Conservation (phyloP, 1,284 basidiomycete genomes). For the Neolentinus lepideus region DNA sequence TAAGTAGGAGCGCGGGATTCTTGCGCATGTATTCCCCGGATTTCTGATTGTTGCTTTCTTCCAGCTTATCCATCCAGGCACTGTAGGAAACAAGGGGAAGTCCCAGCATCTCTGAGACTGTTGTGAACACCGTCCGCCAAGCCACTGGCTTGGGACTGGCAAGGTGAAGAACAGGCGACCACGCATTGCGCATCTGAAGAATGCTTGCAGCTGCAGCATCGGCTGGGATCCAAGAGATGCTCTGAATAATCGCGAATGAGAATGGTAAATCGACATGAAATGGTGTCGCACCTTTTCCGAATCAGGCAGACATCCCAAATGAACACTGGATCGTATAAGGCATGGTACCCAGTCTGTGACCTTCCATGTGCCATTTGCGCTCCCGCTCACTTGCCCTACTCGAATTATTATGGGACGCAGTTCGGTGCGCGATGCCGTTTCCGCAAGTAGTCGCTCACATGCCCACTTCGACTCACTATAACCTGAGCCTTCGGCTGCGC, state of each 20-base stretch:
- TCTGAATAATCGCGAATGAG: slow-evolving; percentile 6
- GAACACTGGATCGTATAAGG: slow-evolving; percentile 18
- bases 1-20: slow-evolving; percentile 24
- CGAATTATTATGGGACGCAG: slow-evolving; percentile 19
- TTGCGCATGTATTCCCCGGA: slow-evolving; percentile 14
- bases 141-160: slow-evolving; percentile 20
- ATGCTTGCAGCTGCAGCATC: slow-evolving; percentile 17
- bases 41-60: background rate
- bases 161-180: slow-evolving; percentile 14
- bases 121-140: slow-evolving; percentile 14
- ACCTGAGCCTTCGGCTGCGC: slow-evolving; percentile 17
- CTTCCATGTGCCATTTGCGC: slow-evolving; percentile 21
- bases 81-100: slow-evolving; percentile 19
- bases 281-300: slow-evolving; percentile 11
- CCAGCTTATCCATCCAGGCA: slow-evolving; percentile 18
- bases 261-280: background rate
- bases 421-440: slow-evolving; percentile 14
- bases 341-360: slow-evolving; percentile 21
- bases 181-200: slow-evolving; percentile 12
- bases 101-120: slow-evolving; percentile 15
- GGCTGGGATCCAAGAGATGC: slow-evolving; percentile 20
- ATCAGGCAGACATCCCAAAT: slow-evolving; percentile 18
- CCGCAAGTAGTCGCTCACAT: slow-evolving; percentile 20
- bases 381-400: slow-evolving; percentile 22
- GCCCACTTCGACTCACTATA: slow-evolving; percentile 30